Percentiles rank a stretch among this genome's conserved stretches.
These are phyloP conservation scores for Ophiobolus disseminans DNA, from an alignment of 2,329 filamentous ascomycete genomes.

Conservation along the genomic window DNA sequence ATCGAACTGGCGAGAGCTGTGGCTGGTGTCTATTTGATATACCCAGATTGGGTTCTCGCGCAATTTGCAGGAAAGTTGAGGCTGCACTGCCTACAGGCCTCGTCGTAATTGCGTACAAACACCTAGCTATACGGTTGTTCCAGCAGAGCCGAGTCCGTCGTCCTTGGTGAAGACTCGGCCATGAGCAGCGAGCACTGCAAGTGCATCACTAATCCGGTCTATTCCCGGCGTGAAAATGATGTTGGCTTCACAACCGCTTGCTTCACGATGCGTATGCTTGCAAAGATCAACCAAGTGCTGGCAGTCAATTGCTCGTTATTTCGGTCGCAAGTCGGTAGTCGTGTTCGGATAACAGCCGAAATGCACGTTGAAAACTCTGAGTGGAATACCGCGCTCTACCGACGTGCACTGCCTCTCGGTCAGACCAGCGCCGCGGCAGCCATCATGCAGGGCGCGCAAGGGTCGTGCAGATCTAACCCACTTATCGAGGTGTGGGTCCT, in stretches of 20 bases:
- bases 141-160: slow-evolving; percentile 4
- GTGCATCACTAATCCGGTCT: neutral
- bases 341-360: slow-evolving; percentile 32
- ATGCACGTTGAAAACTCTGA: slow-evolving; percentile 26
- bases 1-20: slow-evolving; percentile 18
- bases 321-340: slow-evolving; percentile 11
- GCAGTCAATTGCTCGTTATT: slow-evolving; percentile 29
- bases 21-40: slow-evolving; percentile 19
- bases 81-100: slow-evolving; percentile 6
- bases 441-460: slow-evolving; percentile 22
- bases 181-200: neutral
- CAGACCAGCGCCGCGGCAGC: slow-evolving; percentile 18
- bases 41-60: neutral
- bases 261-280: slow-evolving; percentile 15
- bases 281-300: slow-evolving; percentile 10
- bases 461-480: slow-evolving; percentile 24
- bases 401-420: slow-evolving; percentile 27
- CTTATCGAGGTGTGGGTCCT: slow-evolving; percentile 4
- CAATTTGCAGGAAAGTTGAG: neutral
- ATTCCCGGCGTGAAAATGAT: slow-evolving; percentile 1
- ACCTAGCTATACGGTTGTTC: slow-evolving; percentile 8
- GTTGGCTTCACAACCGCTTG: slow-evolving; percentile 8
- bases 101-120: slow-evolving; percentile 3
- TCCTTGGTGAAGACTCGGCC: slow-evolving; percentile 2
- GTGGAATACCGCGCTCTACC: slow-evolving; percentile 15